Conservation (phyloP, 441 rosid species). For the Corymbia calophylla region DNA sequence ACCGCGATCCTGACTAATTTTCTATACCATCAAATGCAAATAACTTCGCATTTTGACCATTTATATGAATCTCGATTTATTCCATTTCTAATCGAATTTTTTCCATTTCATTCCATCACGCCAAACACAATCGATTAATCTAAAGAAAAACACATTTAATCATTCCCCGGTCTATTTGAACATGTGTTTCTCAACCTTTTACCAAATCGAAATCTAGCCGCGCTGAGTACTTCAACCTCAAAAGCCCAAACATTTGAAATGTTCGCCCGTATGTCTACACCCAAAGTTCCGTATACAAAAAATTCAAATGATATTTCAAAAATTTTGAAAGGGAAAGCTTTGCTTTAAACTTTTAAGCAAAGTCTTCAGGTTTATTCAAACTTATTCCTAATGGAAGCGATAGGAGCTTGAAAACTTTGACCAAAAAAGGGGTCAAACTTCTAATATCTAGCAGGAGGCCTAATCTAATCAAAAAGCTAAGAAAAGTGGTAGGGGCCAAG, state of each 20-base stretch:
- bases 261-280: not conserved
- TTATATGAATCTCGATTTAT: not conserved
- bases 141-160: not conserved
- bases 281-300: not conserved
- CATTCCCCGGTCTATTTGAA: not conserved
- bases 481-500: not conserved
- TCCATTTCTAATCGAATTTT: fast-evolving
- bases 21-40: no score
- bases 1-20: not conserved
- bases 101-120: not conserved
- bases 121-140: not conserved
- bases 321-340: not conserved
- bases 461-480: not conserved
- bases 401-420: not conserved
- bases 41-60: not conserved
- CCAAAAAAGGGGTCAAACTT: not conserved
- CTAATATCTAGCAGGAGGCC: not conserved
- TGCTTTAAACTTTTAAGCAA: not conserved
- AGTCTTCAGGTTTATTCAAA: not conserved
- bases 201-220: not conserved
- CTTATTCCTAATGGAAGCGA: not conserved
- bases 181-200: not conserved
- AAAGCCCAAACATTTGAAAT: fast-evolving
- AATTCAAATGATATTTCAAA: not conserved
- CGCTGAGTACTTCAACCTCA: not conserved